Conservation (phyloP, 208 protist genomes). For the Trypanosoma brucei region DNA sequence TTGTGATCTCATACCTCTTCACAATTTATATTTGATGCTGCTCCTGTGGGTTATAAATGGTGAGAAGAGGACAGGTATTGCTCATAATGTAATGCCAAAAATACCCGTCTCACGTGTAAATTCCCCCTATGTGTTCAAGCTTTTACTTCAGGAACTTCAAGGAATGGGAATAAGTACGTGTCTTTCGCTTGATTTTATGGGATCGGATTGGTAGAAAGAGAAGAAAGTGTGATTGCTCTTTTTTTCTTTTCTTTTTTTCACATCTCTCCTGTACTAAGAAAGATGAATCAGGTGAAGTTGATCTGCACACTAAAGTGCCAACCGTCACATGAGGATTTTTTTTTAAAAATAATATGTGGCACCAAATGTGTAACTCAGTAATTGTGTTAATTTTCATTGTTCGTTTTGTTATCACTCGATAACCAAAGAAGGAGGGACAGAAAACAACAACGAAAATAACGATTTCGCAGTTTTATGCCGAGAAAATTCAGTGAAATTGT, state of each 20-base stretch:
- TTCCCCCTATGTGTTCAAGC: conserved; percentile 99
- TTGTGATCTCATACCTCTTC: conserved; percentile 97
- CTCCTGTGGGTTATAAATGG: conserved; percentile 75
- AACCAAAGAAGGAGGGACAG: too few relatives aligned
- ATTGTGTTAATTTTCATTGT: too few relatives aligned
- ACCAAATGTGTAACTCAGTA: too few relatives aligned
- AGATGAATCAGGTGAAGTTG: too few relatives aligned
- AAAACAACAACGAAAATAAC: too few relatives aligned
- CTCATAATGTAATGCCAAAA: conserved; percentile 91
- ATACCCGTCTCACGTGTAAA: conserved; percentile 82
- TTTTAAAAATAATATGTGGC: too few relatives aligned
- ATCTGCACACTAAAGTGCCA: too few relatives aligned
- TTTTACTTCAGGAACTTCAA: conserved; percentile 99
- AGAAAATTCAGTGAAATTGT: too few relatives aligned
- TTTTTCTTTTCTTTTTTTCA: neutral
- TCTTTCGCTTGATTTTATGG: conserved; percentile 18
- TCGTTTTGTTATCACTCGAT: too few relatives aligned
- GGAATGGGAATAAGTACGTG: conserved; percentile 36
- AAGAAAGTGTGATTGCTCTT: conserved; percentile 2
- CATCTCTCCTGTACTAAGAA: neutral
- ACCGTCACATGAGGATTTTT: too few relatives aligned
- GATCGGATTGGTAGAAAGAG: conserved; percentile 1
- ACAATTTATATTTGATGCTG: conserved; percentile 92
- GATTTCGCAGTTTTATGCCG: too few relatives aligned
- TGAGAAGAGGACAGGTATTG: conserved; percentile 69